Percentiles rank a stretch among this genome's conserved stretches.
Evolutionary conservation across 2,329 filamentous ascomycete species (phyloP).

Genomic region (Colletotrichum musicola): DNA sequence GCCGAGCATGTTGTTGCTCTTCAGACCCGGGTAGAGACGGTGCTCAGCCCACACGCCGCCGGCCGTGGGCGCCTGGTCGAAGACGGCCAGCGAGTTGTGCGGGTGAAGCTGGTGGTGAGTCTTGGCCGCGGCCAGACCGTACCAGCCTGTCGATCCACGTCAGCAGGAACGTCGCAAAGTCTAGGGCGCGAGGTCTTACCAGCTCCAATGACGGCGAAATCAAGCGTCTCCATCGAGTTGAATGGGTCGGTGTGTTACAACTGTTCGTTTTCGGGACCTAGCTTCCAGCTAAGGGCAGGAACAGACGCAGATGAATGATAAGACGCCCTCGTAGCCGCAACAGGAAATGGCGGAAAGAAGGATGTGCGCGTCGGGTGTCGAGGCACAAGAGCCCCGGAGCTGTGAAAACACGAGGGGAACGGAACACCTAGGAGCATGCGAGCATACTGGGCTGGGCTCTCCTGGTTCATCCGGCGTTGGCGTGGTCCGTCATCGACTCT

Average conservation of each 20-base stretch:
- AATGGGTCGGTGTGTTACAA: not conserved
- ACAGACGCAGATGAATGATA: not conserved
- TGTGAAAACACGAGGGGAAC: not conserved
- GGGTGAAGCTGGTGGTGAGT: conserved; percentile 72
- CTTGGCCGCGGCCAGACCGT: conserved; percentile 72
- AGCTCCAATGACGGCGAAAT: conserved; percentile 64
- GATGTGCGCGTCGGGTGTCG: not conserved
- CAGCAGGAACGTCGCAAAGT: not conserved
- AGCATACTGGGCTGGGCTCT: not conserved
- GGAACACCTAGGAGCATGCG: not conserved
- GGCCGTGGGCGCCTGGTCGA: conserved; percentile 68
- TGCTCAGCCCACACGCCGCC: conserved; percentile 80
- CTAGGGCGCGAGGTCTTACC: conserved; percentile 54
- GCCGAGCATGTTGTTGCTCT: conserved; percentile 80
- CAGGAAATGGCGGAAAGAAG: not conserved
- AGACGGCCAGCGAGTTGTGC: conserved; percentile 64
- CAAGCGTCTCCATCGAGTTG: conserved; percentile 56
- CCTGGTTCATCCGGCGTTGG: conserved; percentile 8
- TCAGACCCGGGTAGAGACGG: conserved; percentile 76
- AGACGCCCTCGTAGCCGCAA: not conserved
- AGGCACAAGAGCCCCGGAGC: not conserved
- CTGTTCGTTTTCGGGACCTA: not conserved
- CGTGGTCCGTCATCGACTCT: not conserved
- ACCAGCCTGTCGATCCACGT: conserved; percentile 53
- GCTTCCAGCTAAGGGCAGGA: not conserved